These are phyloP conservation scores for Trapa bicornis DNA, from an alignment of 345 rosid species.

Conservation along the genomic window DNA sequence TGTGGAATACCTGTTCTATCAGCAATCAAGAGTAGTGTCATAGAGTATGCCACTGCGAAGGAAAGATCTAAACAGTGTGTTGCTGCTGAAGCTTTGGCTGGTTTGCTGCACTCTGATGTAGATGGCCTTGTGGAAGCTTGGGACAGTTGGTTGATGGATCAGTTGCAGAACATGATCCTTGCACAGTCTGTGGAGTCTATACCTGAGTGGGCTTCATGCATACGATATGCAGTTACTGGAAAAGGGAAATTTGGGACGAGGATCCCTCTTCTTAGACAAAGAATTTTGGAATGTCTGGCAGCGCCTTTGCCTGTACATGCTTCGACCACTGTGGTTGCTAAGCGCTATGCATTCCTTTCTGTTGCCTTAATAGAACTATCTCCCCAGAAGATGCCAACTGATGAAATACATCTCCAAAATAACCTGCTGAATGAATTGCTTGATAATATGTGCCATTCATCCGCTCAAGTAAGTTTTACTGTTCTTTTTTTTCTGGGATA, in stretches of 20 bases:
- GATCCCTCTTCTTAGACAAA: slow-evolving; percentile 67
- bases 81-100: slow-evolving; percentile 97
- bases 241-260: slow-evolving; percentile 83
- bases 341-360: slow-evolving; percentile 87
- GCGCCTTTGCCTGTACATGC: slow-evolving; percentile 69
- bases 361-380: slow-evolving; percentile 85
- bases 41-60: slow-evolving; percentile 74
- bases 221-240: slow-evolving; percentile 98
- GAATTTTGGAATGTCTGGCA: slow-evolving; percentile 70
- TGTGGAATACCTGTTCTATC: slow-evolving; percentile 76
- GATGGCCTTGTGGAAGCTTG: slow-evolving; percentile 67
- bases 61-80: slow-evolving; percentile 98
- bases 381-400: slow-evolving; percentile 69
- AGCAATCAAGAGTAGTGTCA: slow-evolving; percentile 57
- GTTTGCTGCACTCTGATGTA: slow-evolving; percentile 81
- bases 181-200: slow-evolving; percentile 84
- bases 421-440: slow-evolving; percentile 68
- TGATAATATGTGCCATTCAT: slow-evolving; percentile 82
- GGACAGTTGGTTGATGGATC: slow-evolving; percentile 87
- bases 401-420: slow-evolving; percentile 62
- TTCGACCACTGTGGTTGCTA: slow-evolving; percentile 77
- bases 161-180: slow-evolving; percentile 69
- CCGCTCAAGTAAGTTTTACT: slow-evolving; percentile 69
- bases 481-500: background rate
- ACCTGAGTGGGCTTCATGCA: slow-evolving; percentile 96